phyloP scores from a whole-genome alignment of 176 grass and related monocot genomes.

The Pharus latifolius region DNA sequence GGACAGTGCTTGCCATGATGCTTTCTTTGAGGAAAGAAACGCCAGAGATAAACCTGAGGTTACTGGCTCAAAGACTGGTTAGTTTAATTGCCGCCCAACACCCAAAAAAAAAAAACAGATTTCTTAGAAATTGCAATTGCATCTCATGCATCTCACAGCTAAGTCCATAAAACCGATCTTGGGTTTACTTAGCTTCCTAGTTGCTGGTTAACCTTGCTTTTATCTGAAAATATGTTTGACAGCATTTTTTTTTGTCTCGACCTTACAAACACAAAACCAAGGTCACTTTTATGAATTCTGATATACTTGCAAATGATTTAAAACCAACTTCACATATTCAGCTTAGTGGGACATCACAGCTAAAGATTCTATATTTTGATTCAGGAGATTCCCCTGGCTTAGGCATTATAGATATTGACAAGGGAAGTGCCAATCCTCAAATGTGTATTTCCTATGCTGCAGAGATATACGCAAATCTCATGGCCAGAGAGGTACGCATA shows the following conservation, averaged over 20 bases:
- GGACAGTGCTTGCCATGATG: constrained; percentile 12
- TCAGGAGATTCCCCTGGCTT: constrained; percentile 26
- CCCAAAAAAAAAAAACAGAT: too few species aligned
- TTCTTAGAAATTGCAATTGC: too few species aligned
- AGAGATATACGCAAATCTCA: constrained; percentile 51
- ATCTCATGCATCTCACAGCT: too few species aligned
- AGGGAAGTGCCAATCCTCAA: constrained; percentile 48
- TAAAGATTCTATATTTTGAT: constrained; percentile 18
- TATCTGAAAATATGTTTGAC: too few species aligned
- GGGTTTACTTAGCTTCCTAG: too few species aligned
- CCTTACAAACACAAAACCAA: not conserved
- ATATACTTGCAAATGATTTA: not conserved
- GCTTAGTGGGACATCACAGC: not conserved
- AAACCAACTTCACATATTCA: not conserved
- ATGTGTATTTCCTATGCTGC: constrained; percentile 45
- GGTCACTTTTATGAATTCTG: not conserved
- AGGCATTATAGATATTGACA: constrained; percentile 49
- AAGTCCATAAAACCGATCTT: not conserved
- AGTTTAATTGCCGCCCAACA: not conserved
- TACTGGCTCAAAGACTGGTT: constrained; percentile 28
- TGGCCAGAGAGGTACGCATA: constrained; percentile 51
- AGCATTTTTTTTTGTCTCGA: too few species aligned
- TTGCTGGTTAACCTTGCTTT: too few species aligned
- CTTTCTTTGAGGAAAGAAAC: constrained; percentile 10
- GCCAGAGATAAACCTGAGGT: not conserved